These are phyloP conservation scores for Penicillium hesseltinei DNA, from an alignment of 2,329 filamentous ascomycete genomes.

Conservation along the genomic window DNA sequence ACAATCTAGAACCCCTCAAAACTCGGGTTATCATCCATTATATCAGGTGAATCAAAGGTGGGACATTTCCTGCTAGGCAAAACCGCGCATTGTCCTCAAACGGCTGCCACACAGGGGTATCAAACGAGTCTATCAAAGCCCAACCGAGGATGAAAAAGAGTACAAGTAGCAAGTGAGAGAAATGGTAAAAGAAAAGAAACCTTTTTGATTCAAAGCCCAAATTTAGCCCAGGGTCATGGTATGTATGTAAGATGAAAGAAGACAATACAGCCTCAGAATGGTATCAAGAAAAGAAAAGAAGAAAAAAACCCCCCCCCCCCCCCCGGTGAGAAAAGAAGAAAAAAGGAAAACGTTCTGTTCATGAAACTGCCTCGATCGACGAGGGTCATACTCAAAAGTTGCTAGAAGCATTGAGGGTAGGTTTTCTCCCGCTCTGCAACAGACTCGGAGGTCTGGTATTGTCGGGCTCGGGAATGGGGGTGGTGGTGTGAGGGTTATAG, in stretches of 20 bases:
- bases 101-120: background rate
- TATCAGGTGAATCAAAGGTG: background rate
- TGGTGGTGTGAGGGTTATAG: constrained; percentile 12
- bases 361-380: constrained; percentile 5
- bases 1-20: background rate
- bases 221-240: background rate
- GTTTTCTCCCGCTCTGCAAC: constrained; percentile 41
- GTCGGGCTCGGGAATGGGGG: constrained; percentile 20
- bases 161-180: background rate
- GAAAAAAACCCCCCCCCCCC: background rate
- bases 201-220: background rate
- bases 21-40: background rate
- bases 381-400: constrained; percentile 28
- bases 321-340: background rate
- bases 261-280: constrained; percentile 6
- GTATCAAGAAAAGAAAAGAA: background rate
- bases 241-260: constrained; percentile 1
- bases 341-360: constrained; percentile 2
- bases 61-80: no score
- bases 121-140: background rate
- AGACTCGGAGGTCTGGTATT: constrained; percentile 41
- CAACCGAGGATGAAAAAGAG: background rate
- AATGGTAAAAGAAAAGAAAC: background rate
- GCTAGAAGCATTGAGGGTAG: constrained; percentile 35
- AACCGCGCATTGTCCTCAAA: background rate